phyloP scores from a whole-genome alignment of 2,329 filamentous ascomycete species.

The Cytospora piceae region DNA sequence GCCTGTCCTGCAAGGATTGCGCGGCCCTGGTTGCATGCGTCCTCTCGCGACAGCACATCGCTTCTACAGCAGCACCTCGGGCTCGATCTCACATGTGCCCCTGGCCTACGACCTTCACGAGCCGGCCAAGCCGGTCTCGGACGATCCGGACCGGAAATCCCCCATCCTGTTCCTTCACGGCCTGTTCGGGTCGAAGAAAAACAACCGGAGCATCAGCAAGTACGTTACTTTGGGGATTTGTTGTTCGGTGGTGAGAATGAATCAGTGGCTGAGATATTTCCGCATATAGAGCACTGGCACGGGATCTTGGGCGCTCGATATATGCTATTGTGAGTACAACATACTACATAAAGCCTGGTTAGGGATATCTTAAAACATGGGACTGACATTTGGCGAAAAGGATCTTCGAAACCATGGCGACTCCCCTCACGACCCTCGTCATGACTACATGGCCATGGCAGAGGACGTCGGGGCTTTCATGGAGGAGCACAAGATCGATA shows the following conservation, averaged over 20 bases:
- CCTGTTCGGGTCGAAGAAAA: conserved; percentile 92
- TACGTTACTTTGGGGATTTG: conserved; percentile 42
- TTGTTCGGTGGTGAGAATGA: not conserved
- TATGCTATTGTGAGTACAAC: conserved; percentile 71
- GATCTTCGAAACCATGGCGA: conserved; percentile 94
- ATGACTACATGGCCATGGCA: conserved; percentile 84
- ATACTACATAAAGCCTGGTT: not conserved
- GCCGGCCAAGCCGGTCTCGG: conserved; percentile 51
- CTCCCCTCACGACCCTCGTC: conserved; percentile 74
- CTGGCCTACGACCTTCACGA: conserved; percentile 71
- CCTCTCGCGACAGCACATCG: conserved; percentile 12
- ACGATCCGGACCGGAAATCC: conserved; percentile 43
- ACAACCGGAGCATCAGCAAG: conserved; percentile 95
- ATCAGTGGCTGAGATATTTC: conserved; percentile 9
- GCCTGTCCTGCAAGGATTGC: conserved; percentile 24
- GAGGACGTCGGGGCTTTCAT: conserved; percentile 84
- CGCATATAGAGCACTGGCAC: conserved; percentile 70
- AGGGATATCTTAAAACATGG: not conserved
- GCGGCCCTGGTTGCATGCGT: conserved; percentile 9
- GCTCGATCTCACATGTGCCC: conserved; percentile 34
- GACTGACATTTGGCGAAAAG: conserved; percentile 45
- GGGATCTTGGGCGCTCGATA: conserved; percentile 77
- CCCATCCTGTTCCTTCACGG: conserved; percentile 91
- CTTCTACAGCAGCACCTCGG: conserved; percentile 15
- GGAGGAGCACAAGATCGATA: conserved; percentile 66